These are phyloP conservation scores for Otatea glauca DNA, from an alignment of 176 grass and related monocot genomes.

Conservation along the genomic window DNA sequence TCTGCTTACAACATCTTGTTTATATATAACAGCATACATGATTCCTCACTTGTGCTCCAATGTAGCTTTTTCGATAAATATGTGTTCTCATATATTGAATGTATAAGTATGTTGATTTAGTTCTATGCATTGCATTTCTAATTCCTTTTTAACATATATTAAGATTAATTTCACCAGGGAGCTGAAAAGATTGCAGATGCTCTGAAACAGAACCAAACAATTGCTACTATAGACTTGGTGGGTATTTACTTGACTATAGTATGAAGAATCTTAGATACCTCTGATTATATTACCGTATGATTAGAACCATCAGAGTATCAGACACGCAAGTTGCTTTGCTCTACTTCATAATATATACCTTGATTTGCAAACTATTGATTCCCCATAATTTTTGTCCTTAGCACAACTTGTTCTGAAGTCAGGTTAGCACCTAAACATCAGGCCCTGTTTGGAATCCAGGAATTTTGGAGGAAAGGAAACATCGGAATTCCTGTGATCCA, in stretches of 20 bases:
- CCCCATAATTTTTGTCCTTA: background rate
- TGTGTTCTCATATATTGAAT: background rate
- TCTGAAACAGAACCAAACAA: slow-evolving; percentile 86
- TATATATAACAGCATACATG: slow-evolving; percentile 26
- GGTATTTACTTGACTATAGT: slow-evolving; percentile 39
- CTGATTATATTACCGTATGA: background rate
- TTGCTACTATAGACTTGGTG: slow-evolving; percentile 90
- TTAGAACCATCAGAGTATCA: background rate
- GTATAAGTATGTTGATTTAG: slow-evolving; percentile 28
- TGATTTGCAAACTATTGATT: background rate
- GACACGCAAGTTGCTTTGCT: background rate
- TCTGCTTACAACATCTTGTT: background rate
- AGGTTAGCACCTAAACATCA: background rate
- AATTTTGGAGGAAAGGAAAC: background rate
- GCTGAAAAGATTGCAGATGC: slow-evolving; percentile 89
- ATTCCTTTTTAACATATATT: slow-evolving; percentile 38
- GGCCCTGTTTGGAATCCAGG: background rate
- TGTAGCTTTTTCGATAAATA: background rate
- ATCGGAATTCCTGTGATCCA: slow-evolving; percentile 3
- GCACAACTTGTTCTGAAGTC: background rate
- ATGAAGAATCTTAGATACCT: background rate
- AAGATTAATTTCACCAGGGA: slow-evolving; percentile 67
- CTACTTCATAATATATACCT: background rate
- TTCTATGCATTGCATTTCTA: slow-evolving; percentile 26
- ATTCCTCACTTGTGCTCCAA: background rate